Evolutionary conservation across 306 rosid genomes (phyloP), one percentile per base, ranked within the genome.

Genomic region (Carpinus viminea): DNA sequence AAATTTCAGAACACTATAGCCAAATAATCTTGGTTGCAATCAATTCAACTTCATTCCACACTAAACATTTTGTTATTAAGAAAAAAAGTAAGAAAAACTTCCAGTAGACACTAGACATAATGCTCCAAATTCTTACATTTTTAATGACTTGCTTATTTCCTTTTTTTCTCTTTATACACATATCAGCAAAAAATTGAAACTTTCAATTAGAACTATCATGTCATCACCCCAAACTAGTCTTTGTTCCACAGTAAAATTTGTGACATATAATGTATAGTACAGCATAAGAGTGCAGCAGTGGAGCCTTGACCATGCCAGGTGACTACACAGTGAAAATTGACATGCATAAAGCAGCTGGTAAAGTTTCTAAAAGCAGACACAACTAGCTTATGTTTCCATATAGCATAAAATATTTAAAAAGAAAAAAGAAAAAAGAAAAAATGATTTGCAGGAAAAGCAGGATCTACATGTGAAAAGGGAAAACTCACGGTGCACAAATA

Each of bases 401-500:
- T 13, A 2, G 68, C 31, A 47, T 48, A 57, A 38, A 60, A 74
- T 18, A 71, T 46, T 20, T 56, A 52, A 53, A 75, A 70, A 65
- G 17, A 71, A 56, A 57, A 78, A 75, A 71, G 45, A 53, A 75
- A 70, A 65, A 21, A 71, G 50, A 57, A 78, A 75, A 71, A 31
- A 1, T 21, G 47, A 87, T 24, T 55, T 48, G 31, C 59, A 51
- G 36, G 61, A 48, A 55, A 80, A 81, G 46, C 51, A 7, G 55
- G 21, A 34, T 72, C 47, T 62, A 77, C 48, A 79, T 20, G 75
- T 51, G 68, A 81, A 24, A 24, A 4, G 51, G 48, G 77, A 82
- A 80, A 54, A 73, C 98, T 91, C 81, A 91, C 98, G 79, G 86
- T 91, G 98, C 74, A 93, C 98, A 82, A 91, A 77, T 77, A 93